Conservation (phyloP, 2,329 filamentous ascomycete genomes). For the Tolypocladium tropicale region DNA sequence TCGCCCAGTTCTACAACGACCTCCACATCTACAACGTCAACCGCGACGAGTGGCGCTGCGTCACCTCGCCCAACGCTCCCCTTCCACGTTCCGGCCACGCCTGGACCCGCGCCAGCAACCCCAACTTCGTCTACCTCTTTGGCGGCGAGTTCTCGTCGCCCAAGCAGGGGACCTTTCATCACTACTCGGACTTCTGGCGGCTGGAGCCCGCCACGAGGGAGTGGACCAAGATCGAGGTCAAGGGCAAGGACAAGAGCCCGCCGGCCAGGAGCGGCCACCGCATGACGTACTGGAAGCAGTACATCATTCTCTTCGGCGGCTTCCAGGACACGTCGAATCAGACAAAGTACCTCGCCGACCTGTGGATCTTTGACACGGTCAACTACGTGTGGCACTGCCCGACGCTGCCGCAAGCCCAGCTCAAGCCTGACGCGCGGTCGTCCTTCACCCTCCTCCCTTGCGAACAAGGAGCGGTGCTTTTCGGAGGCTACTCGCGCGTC, state of each 20-base stretch:
- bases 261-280: conserved; percentile 83
- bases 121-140: conserved; percentile 79
- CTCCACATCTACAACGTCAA: conserved; percentile 65
- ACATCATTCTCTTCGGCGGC: conserved; percentile 88
- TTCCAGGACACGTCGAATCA: conserved; percentile 96
- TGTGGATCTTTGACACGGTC: conserved; percentile 92
- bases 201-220: conserved; percentile 76
- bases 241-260: conserved; percentile 67
- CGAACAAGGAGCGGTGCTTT: conserved; percentile 80
- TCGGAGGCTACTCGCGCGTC: conserved; percentile 86
- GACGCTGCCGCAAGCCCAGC: conserved; percentile 61
- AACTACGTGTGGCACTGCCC: conserved; percentile 80
- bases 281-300: conserved; percentile 96
- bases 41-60: conserved; percentile 79
- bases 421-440: conserved; percentile 83
- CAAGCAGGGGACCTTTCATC: conserved; percentile 97
- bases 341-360: conserved; percentile 84
- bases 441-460: conserved; percentile 89
- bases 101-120: conserved; percentile 83
- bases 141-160: conserved; percentile 94
- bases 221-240: conserved; percentile 80
- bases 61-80: conserved; percentile 85
- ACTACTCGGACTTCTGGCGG: conserved; percentile 98
- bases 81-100: conserved; percentile 88
- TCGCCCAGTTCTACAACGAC: conserved; percentile 64